Evolutionary conservation across 257 asterid genomes (phyloP).

Genomic region (Petunia secreta): DNA sequence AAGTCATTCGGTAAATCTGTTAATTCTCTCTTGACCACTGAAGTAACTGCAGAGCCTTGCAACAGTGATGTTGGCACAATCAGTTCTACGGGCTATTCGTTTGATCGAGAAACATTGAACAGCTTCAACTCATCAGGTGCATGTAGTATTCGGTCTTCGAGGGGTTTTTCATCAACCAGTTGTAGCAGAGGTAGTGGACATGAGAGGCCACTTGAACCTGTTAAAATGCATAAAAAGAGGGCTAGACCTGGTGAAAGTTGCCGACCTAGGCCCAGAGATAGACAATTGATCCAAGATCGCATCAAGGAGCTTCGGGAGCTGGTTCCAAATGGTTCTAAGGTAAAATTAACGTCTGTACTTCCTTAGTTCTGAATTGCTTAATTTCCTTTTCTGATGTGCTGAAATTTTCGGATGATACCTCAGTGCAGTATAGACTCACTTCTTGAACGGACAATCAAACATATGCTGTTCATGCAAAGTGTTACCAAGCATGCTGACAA

Average conservation of each 20-base stretch:
- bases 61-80: slow-evolving; percentile 59
- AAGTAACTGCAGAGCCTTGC: slow-evolving; percentile 57
- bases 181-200: slow-evolving; percentile 74
- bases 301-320: slow-evolving; percentile 93
- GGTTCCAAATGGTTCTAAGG: slow-evolving; percentile 93
- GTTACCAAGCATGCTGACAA: slow-evolving; percentile 83
- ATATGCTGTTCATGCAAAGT: slow-evolving; percentile 89
- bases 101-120: slow-evolving; percentile 59
- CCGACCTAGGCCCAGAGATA: slow-evolving; percentile 98
- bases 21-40: slow-evolving; percentile 57
- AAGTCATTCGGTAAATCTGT: slow-evolving; percentile 49
- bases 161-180: slow-evolving; percentile 69
- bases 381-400: slow-evolving; percentile 33
- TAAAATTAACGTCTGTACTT: slow-evolving; percentile 33
- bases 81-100: slow-evolving; percentile 74
- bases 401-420: slow-evolving; percentile 46
- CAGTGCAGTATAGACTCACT: slow-evolving; percentile 99
- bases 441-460: slow-evolving; percentile 83
- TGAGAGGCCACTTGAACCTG: slow-evolving; percentile 58
- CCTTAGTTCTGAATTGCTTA: slow-evolving; percentile 17
- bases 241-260: slow-evolving; percentile 92
- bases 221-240: slow-evolving; percentile 68
- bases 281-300: slow-evolving; percentile 97
- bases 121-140: slow-evolving; percentile 73
- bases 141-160: slow-evolving; percentile 51